Base-by-base conservation (phyloP, 2,329 filamentous ascomycete species). In the Pezizomycotina sp. region DNA sequence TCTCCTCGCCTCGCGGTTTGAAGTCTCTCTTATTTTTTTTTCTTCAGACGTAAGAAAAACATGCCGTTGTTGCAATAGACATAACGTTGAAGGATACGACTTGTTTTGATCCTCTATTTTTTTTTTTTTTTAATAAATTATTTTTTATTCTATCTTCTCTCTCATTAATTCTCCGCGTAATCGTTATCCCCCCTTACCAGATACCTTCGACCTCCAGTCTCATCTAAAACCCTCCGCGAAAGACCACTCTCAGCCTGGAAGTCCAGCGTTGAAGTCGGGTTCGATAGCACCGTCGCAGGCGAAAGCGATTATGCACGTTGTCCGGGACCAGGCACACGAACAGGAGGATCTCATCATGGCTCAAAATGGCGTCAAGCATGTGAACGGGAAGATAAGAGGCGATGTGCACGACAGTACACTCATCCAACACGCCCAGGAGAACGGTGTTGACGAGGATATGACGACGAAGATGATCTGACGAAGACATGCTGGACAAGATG, bases 401-500 rank as follows among this genome's bases (percentile, higher is more conserved):
- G 55, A 63, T 27, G 58, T 56, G 29, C 52, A 52, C 38, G 66
- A 70, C 38, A 44, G 41, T 33, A 36, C 41, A 16, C 40, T 40
- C 36, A 48, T 49, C 33, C 52, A 52, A 35, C 60, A 65, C 24
- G 59, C 62, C 42, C 55, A 58, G 6, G 71, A 67, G 30, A 74
- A 80, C 46, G 60, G 71, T 52, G 69, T 77, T 49, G 70, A 71
- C 32, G 54, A 42, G 38, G 50, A 54, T 43, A 39, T 43, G 43
- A 76, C 51, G 78, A 66, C 30, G 71, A 80, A 43, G 77, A 79
- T 50, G 69, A 79, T 51, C 62, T 83, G 56, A 91, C 54, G 74
- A 93, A 59, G 86, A 95, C 58, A 74, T 92, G 74, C 82, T 92
- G 78, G 89, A 95, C 63, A 89, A 89, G 60, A 93, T 98, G 49